phyloP scores from a whole-genome alignment of 495 filamentous ascomycete species.

The Clohesyomyces aquaticus region DNA sequence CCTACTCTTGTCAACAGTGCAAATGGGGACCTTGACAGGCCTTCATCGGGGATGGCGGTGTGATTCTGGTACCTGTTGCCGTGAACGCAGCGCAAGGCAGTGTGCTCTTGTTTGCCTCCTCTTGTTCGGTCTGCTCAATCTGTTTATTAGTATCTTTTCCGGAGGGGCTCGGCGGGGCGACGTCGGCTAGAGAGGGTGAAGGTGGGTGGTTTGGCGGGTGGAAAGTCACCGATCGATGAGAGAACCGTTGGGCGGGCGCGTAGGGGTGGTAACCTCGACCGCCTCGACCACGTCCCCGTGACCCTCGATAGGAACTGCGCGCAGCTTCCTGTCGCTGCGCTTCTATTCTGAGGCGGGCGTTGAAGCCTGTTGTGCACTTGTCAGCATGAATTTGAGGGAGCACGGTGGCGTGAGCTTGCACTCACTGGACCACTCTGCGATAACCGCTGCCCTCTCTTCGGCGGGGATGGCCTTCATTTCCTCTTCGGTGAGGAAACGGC shows the following conservation, averaged over 20 bases:
- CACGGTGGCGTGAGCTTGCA: not conserved
- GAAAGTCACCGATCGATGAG: constrained; percentile 11
- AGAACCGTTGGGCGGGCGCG: not conserved
- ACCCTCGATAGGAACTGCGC: not conserved
- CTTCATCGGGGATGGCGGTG: not conserved
- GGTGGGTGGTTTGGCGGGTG: not conserved
- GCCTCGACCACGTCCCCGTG: not conserved
- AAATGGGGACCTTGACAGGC: not conserved
- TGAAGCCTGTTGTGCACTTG: not conserved
- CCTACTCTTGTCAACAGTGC: constrained; percentile 53
- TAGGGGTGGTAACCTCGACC: constrained; percentile 2
- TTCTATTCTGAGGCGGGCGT: not conserved
- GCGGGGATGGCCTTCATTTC: constrained; percentile 3
- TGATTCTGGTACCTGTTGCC: constrained; percentile 23
- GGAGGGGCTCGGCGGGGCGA: not conserved
- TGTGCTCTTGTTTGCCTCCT: not conserved
- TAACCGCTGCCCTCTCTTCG: not conserved
- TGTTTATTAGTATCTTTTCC: not conserved
- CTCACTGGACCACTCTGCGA: constrained; percentile 24
- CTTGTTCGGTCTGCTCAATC: not conserved
- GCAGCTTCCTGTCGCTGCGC: not conserved
- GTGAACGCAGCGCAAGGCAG: constrained; percentile 18
- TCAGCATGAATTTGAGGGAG: not conserved
- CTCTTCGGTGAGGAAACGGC: constrained; percentile 2
- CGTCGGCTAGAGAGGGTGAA: not conserved